Percentiles rank a stretch among this genome's conserved stretches.
Evolutionary conservation across 306 rosid species (phyloP).

Genomic region (Vigna reflexopilosa): DNA sequence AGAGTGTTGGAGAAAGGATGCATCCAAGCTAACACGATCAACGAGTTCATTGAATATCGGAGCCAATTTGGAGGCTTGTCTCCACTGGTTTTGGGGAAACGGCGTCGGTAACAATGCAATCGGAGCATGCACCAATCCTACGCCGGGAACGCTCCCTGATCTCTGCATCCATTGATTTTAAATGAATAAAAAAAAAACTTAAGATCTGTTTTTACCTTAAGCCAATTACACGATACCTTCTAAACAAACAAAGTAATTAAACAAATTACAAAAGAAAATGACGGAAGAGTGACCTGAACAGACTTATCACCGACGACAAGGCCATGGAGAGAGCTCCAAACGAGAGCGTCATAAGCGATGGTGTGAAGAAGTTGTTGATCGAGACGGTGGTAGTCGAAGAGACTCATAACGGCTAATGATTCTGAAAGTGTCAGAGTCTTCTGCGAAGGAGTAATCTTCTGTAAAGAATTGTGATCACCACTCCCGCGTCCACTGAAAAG

Average conservation of each 20-base stretch:
- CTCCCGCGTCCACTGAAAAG: too few species aligned
- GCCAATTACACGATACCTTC: too few species aligned
- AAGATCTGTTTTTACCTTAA: too few species aligned
- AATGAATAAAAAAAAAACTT: too few species aligned
- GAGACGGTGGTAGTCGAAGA: slow-evolving; percentile 56
- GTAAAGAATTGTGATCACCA: too few species aligned
- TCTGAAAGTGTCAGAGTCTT: too few species aligned
- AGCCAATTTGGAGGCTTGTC: slow-evolving; percentile 74
- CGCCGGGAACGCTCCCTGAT: slow-evolving; percentile 86
- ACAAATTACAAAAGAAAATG: not conserved
- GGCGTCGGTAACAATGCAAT: slow-evolving; percentile 74
- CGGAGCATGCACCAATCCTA: slow-evolving; percentile 86
- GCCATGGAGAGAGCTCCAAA: slow-evolving; percentile 93
- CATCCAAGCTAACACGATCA: slow-evolving; percentile 91
- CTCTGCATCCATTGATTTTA: slow-evolving; percentile 48
- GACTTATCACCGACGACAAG: slow-evolving; percentile 78
- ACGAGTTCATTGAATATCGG: slow-evolving; percentile 85
- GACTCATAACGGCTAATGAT: too few species aligned
- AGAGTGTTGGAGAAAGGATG: slow-evolving; percentile 75
- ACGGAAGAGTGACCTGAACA: slow-evolving; percentile 52
- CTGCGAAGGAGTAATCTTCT: too few species aligned
- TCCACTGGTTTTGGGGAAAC: slow-evolving; percentile 75
- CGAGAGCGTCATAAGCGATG: slow-evolving; percentile 80
- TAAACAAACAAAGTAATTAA: not conserved
- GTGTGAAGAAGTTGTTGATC: slow-evolving; percentile 58